Percentiles rank a stretch among this genome's conserved stretches.
These are phyloP conservation scores for Vitis labrusca DNA, from an alignment of 164 flowering plant species.

Conservation along the genomic window DNA sequence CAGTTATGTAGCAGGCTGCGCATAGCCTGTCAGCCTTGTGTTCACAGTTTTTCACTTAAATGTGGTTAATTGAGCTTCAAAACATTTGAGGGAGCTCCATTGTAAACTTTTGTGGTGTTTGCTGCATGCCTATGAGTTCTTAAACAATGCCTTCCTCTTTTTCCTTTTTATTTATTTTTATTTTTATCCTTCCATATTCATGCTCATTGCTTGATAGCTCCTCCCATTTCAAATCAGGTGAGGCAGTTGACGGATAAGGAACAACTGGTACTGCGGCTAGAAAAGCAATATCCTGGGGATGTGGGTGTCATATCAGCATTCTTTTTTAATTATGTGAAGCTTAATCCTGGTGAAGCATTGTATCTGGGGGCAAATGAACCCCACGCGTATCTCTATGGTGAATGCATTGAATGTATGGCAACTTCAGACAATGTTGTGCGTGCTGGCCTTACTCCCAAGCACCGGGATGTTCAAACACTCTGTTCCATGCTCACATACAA, in stretches of 20 bases:
- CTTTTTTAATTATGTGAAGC: slow-evolving; percentile 75
- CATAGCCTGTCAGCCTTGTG: no score
- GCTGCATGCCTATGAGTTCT: no score
- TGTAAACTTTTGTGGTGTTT: no score
- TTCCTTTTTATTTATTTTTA: not conserved
- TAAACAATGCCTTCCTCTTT: not conserved
- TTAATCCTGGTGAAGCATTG: slow-evolving; percentile 87
- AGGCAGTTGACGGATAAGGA: slow-evolving; percentile 79
- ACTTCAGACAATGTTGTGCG: slow-evolving; percentile 97
- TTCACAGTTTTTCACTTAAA: no score
- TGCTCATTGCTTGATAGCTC: no score
- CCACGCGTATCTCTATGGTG: slow-evolving; percentile 86
- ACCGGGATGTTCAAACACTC: slow-evolving; percentile 71
- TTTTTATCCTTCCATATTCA: not conserved
- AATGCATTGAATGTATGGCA: slow-evolving; percentile 94
- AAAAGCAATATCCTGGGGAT: slow-evolving; percentile 82
- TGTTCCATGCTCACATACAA: slow-evolving; percentile 94
- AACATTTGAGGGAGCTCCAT: no score
- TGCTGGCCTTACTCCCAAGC: slow-evolving; percentile 94
- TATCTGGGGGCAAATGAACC: slow-evolving; percentile 90
- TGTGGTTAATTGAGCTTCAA: no score
- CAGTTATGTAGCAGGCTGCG: no score
- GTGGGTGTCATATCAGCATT: slow-evolving; percentile 84
- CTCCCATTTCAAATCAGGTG: slow-evolving; percentile 33
- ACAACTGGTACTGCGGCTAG: slow-evolving; percentile 56